Base-by-base conservation (phyloP, 2,329 filamentous ascomycete species). In the Colletotrichum theobromicola region DNA sequence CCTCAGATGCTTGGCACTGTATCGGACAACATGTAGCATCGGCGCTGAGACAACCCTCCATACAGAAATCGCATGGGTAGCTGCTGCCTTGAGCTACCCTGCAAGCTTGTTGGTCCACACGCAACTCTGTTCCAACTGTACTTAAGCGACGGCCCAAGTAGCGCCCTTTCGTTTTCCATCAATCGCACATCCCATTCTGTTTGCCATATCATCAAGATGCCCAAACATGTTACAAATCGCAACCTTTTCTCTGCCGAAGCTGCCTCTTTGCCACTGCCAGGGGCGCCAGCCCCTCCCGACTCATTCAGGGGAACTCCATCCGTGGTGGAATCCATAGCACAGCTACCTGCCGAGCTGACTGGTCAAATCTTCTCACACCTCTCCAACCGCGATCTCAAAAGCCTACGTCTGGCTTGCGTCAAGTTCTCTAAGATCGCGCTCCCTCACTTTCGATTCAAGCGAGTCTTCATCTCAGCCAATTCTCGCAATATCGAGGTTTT, bases 401-500 rank as follows among this genome's bases (percentile, higher is more conserved):
- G 15, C 28, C 32, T 74, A 15, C 71, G 71, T 12, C 35, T 74
- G 21, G 46, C 61, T 15, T 65, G 35, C 66, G 65, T 32, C 21
- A n/a, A n/a, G 10, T 18, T 74, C 35, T 15, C 10, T 18, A 9
- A 65, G 16, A 7, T 35, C 15, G 58, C 65, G 10, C 24, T 21
- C 6, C 34, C 65, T 15, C 50, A 37, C 34, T 37, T 68, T 4
- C 42, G 68, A 4, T 24, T 76, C 57, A 24, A 60, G 35, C 81
- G 83, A 34, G 82, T 85, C 10, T 87, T 85, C 69, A 75, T 87
- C 9, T 86, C 84, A 5, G 80, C 85, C 8, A 86, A 85, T 63
- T 80, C 81, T 5, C 79, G 80, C 26, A 83, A 87, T 65, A 76
- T 87, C 9, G 61, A 81, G 5, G 84, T 84, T 6, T 81, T 85